Conservation (phyloP, 1,139 yeast genomes). For the Kodamaea sp. region DNA sequence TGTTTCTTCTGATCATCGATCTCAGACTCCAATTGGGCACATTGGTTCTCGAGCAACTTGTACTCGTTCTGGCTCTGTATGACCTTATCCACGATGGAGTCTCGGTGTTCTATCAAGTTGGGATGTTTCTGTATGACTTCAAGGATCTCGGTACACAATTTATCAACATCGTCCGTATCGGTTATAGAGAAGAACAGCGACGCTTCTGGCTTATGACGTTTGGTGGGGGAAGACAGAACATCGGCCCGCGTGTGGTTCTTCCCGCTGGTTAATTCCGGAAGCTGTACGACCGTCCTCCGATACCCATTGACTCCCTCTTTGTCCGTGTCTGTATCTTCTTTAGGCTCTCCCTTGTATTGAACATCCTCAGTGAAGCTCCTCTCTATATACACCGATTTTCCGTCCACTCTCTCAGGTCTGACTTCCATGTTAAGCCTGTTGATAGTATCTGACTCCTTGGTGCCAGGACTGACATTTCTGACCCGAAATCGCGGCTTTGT, state of each 20-base stretch:
- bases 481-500: constrained; percentile 12
- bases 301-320: constrained; percentile 1
- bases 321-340: constrained; percentile 16
- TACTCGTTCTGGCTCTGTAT: constrained; percentile 23
- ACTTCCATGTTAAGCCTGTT: constrained; percentile 15
- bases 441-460: constrained; percentile 3
- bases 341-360: constrained; percentile 11
- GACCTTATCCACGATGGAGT: constrained; percentile 23
- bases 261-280: constrained; percentile 12
- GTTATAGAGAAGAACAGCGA: constrained; percentile 3
- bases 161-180: constrained; percentile 15
- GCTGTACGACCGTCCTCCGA: constrained; percentile 13
- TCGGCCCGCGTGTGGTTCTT: constrained; percentile 1
- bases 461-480: constrained; percentile 3
- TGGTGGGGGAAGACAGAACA: constrained; percentile 13
- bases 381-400: constrained; percentile 32
- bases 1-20: constrained; percentile 31
- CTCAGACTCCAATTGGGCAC: constrained; percentile 27
- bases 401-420: constrained; percentile 40
- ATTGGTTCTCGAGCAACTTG: constrained; percentile 24
- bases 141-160: constrained; percentile 23
- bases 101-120: constrained; percentile 26
- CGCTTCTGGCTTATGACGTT: constrained; percentile 2
- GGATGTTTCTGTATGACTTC: constrained; percentile 31
- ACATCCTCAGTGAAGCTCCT: constrained; percentile 22